Evolutionary conservation across 2,329 filamentous ascomycete genomes (phyloP).

Genomic region (Penicillium polonicum): DNA sequence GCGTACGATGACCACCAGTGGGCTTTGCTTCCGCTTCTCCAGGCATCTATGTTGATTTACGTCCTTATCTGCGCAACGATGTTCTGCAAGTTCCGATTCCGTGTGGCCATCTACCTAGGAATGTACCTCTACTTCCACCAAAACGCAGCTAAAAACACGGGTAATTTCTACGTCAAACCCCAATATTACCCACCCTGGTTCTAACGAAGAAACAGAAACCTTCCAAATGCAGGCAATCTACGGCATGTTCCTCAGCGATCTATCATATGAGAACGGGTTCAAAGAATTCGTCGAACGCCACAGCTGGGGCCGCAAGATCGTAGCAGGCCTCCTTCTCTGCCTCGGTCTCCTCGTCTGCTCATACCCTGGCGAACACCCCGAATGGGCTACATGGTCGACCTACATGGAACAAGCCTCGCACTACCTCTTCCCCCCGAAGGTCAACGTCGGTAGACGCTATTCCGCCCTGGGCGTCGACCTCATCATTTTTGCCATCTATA

Average conservation of each 20-base stretch:
- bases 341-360: slow-evolving; percentile 51
- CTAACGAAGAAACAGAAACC: slow-evolving; percentile 44
- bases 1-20: slow-evolving; percentile 57
- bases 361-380: slow-evolving; percentile 53
- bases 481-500: slow-evolving; percentile 51
- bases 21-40: slow-evolving; percentile 52
- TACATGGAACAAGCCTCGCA: slow-evolving; percentile 43
- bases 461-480: slow-evolving; percentile 52
- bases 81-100: slow-evolving; percentile 49
- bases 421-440: slow-evolving; percentile 49
- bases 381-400: slow-evolving; percentile 52
- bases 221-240: slow-evolving; percentile 55
- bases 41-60: slow-evolving; percentile 54
- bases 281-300: slow-evolving; percentile 48
- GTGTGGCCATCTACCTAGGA: slow-evolving; percentile 47
- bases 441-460: slow-evolving; percentile 48
- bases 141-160: slow-evolving; percentile 46
- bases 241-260: slow-evolving; percentile 54
- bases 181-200: neutral
- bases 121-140: slow-evolving; percentile 53
- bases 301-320: slow-evolving; percentile 39
- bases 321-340: slow-evolving; percentile 41
- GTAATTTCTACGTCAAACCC: slow-evolving; percentile 32
- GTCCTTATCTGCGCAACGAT: slow-evolving; percentile 47
- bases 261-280: slow-evolving; percentile 48